Evolutionary conservation across 495 filamentous ascomycete genomes (phyloP), one percentile per base, ranked within the genome.

Genomic region (Saxophila tyrrhenica): DNA sequence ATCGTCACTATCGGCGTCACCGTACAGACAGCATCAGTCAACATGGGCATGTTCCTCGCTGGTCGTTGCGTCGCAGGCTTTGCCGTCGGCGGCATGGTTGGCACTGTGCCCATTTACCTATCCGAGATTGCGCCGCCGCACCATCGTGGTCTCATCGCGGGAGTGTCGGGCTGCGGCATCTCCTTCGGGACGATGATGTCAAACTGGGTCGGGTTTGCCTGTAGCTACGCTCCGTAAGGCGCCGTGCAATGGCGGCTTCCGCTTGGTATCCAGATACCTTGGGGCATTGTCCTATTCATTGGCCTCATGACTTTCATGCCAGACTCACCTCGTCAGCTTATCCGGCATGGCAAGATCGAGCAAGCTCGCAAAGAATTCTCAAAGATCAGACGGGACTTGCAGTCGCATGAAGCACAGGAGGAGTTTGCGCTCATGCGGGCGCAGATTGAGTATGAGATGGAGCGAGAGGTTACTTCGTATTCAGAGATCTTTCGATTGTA

Each of bases 361-460:
- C 56, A 70, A 16, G 78, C 78, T 7, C 66, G 72, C 0, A 67
- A 58, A 50, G 73, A 79, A 58, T 81, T 77, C 59, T 58, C 61
- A 13, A 68, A 63, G 43, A 76, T 78, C 55, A 68, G 76, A 15
- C 67, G 73, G 2, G 77, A 79, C 20, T 55, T 78, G 25, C 58
- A 66, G 7, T 65, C 72, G 19, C 64, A 71, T 41, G 75, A 80
- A 53, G 62, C 74, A 29, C 68, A 73, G 13, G 70, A 76, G 55
- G 78, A 81, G 54, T 81, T 81, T 63, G 62, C 63, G 9, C 61
- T 75, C 19, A 81, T 80, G 77, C 61, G 68, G 57, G 70, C 70
- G 1, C 77, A 79, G 64, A 81, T 81, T 57, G 74, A 81, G 61
- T 81, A 76, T 64, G 78, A 81, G 64, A 78, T 75, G 72, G 65